Evolutionary conservation across 805 yeast species (phyloP).

Genomic region (Kodamaea nitidulidarum): DNA sequence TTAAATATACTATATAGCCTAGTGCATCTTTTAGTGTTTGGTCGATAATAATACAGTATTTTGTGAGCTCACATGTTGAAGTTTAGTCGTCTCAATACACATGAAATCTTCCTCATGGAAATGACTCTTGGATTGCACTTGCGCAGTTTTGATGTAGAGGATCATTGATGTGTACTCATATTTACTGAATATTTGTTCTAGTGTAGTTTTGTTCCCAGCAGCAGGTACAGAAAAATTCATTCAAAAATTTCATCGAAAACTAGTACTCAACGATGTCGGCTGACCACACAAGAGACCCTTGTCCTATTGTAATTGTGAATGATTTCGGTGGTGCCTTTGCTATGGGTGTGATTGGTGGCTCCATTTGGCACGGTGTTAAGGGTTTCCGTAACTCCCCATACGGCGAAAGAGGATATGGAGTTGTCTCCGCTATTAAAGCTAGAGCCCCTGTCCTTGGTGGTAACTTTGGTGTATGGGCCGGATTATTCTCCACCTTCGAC

Average conservation of each 20-base stretch:
- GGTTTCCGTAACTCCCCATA: slow-evolving; percentile 97
- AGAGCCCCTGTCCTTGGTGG: slow-evolving; percentile 99
- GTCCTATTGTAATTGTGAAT: slow-evolving; percentile 92
- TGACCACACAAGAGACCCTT: slow-evolving; percentile 98
- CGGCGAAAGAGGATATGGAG: slow-evolving; percentile 92
- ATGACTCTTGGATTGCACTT: too few relatives aligned
- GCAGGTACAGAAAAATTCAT: not conserved
- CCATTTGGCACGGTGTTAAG: slow-evolving; percentile 97
- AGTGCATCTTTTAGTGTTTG: too few relatives aligned
- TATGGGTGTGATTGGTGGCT: slow-evolving; percentile 99
- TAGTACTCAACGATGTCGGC: slow-evolving; percentile 58
- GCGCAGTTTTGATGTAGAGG: too few relatives aligned
- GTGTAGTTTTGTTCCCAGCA: not conserved
- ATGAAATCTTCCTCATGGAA: too few relatives aligned
- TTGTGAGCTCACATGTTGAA: too few relatives aligned
- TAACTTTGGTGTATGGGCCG: slow-evolving; percentile 99
- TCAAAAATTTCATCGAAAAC: slow-evolving; percentile 1
- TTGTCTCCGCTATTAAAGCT: slow-evolving; percentile 84
- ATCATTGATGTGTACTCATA: not conserved
- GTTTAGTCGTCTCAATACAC: too few relatives aligned
- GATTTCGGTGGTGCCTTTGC: slow-evolving; percentile 99
- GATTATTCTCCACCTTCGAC: slow-evolving; percentile 90
- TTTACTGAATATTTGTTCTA: not conserved
- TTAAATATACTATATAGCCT: too few relatives aligned
- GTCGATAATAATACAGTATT: too few relatives aligned